These are phyloP conservation scores for Trichoderma parareesei DNA, from an alignment of 495 filamentous ascomycete genomes.

Conservation along the genomic window DNA sequence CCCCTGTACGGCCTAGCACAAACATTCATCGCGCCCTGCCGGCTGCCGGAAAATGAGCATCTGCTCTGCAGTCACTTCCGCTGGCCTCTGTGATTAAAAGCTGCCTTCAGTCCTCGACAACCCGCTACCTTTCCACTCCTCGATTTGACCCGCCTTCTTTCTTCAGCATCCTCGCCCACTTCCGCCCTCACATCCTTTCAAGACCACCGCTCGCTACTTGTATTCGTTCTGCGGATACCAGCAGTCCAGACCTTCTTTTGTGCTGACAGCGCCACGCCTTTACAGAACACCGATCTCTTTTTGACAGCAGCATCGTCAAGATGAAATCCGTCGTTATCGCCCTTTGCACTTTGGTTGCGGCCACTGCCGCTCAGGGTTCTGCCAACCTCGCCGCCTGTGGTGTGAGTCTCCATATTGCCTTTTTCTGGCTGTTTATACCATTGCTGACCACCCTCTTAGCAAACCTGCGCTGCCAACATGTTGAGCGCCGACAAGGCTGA, in stretches of 20 bases:
- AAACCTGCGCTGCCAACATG: conserved; percentile 70
- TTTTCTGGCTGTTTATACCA: background rate
- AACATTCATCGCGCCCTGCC: background rate
- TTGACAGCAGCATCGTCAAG: conserved; percentile 8
- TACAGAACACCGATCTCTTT: background rate
- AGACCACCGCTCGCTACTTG: background rate
- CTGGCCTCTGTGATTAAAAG: background rate
- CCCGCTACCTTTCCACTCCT: background rate
- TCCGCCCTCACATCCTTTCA: background rate
- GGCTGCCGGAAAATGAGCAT: background rate
- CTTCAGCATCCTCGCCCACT: background rate
- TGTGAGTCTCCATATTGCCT: background rate
- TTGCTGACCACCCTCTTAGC: conserved; percentile 30
- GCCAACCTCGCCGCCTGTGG: conserved; percentile 4
- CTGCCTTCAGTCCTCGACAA: background rate
- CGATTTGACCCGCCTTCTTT: background rate
- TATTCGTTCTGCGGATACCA: background rate
- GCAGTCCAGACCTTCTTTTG: background rate
- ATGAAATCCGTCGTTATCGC: conserved; percentile 10
- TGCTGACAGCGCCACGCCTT: background rate
- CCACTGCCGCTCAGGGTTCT: background rate
- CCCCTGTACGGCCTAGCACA: conserved; percentile 4
- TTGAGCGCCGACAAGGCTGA: conserved; percentile 41
- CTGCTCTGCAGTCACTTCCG: background rate
- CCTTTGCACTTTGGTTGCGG: background rate